Evolutionary conservation across 2,329 filamentous ascomycete genomes (phyloP).

Genomic region (Fusarium sambucinum): DNA sequence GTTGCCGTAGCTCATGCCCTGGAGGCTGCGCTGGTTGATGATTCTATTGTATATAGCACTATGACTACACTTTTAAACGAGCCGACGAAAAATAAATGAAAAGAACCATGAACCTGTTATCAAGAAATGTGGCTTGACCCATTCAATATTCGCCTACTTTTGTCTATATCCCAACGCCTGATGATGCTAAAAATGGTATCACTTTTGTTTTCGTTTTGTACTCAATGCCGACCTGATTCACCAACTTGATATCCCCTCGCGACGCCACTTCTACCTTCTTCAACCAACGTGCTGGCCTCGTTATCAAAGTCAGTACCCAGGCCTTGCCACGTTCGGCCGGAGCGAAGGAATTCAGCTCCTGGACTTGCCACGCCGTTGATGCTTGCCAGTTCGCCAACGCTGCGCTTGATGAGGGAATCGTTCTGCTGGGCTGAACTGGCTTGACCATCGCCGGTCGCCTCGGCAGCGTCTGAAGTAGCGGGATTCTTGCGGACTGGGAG

Average conservation of each 20-base stretch:
- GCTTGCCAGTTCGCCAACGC: slow-evolving; percentile 76
- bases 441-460: not conserved
- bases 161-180: slow-evolving; percentile 34
- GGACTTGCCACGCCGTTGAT: slow-evolving; percentile 91
- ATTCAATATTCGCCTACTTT: slow-evolving; percentile 12
- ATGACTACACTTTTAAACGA: slow-evolving; percentile 21
- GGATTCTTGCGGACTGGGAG: slow-evolving; percentile 52
- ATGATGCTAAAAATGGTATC: slow-evolving; percentile 31
- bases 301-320: slow-evolving; percentile 85
- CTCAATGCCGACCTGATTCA: slow-evolving; percentile 55
- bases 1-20: slow-evolving; percentile 29
- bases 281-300: slow-evolving; percentile 74
- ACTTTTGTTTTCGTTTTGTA: not conserved
- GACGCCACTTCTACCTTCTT: slow-evolving; percentile 88
- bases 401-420: slow-evolving; percentile 68
- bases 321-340: slow-evolving; percentile 89
- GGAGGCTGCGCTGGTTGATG: slow-evolving; percentile 28
- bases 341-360: slow-evolving; percentile 86
- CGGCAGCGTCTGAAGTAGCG: slow-evolving; percentile 15
- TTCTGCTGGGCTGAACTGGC: slow-evolving; percentile 11
- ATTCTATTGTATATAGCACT: slow-evolving; percentile 38
- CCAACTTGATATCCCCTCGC: slow-evolving; percentile 89
- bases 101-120: not conserved
- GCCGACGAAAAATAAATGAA: slow-evolving; percentile 6
- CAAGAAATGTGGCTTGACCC: slow-evolving; percentile 1